phyloP scores from a whole-genome alignment of 805 yeast species.

The Ogataea henricii region DNA sequence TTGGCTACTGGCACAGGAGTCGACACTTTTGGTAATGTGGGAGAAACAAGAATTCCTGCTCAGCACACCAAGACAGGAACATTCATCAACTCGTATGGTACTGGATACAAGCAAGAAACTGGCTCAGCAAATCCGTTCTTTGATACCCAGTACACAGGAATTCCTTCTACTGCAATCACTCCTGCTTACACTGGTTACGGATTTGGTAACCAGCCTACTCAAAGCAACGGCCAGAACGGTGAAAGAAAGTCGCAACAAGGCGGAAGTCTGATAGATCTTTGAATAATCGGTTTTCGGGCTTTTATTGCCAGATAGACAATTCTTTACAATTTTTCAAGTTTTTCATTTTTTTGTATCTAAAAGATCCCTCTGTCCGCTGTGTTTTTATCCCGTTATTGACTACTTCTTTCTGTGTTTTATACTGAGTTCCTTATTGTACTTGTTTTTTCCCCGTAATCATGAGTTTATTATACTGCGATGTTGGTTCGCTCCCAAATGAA shows the following conservation, averaged over 20 bases:
- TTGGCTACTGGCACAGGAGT: conserved; percentile 87
- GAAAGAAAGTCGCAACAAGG: conserved; percentile 18
- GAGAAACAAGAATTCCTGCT: conserved; percentile 83
- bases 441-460: no score
- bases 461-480: no score
- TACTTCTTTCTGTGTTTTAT: not conserved
- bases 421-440: not conserved
- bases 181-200: conserved; percentile 94
- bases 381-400: no score
- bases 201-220: conserved; percentile 71
- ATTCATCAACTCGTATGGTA: conserved; percentile 86
- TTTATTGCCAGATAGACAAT: no score
- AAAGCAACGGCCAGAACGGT: conserved; percentile 33
- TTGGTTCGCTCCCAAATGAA: no score
- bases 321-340: no score
- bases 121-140: conserved; percentile 61
- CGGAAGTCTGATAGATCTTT: conserved; percentile 37
- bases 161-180: conserved; percentile 61
- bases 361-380: not conserved
- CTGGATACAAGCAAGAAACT: conserved; percentile 63
- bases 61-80: conserved; percentile 84
- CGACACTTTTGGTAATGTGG: conserved; percentile 91
- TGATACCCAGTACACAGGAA: conserved; percentile 72
- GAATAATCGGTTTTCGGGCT: no score
- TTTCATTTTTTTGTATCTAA: no score